Conservation (phyloP, 129 eudicot species). For the Oenanthe sinensis region DNA sequence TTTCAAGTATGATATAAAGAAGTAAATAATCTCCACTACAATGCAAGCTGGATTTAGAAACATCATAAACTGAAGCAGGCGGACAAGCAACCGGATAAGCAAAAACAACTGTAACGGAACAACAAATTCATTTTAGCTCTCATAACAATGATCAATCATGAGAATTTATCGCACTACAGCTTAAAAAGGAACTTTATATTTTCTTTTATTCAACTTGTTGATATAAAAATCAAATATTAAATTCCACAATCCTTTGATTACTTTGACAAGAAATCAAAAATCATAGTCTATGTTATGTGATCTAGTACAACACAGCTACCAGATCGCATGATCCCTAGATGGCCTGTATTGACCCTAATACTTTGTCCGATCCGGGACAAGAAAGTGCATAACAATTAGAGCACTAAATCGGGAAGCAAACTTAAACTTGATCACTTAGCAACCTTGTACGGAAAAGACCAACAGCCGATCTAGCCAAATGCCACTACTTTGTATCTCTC, state of each 20-base stretch:
- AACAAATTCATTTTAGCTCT: too few species aligned
- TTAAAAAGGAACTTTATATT: neutral
- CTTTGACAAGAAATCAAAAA: too few species aligned
- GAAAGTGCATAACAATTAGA: too few species aligned
- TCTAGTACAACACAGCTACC: neutral
- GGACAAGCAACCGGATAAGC: neutral
- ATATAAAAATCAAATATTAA: neutral
- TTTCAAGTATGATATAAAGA: neutral
- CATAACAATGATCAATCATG: too few species aligned
- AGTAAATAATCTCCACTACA: neutral
- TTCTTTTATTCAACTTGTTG: neutral
- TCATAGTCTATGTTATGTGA: neutral
- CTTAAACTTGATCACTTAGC: neutral
- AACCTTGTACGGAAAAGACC: neutral
- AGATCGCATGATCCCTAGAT: neutral
- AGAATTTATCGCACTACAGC: neutral
- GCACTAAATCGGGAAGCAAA: neutral
- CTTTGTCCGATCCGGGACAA: neutral
- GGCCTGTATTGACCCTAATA: too few species aligned
- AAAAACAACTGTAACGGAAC: neutral
- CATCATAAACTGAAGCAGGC: neutral
- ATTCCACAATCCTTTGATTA: neutral
- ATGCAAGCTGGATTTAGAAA: neutral
- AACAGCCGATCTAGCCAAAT: neutral
- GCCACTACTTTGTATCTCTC: neutral